Percentiles rank a stretch among this genome's conserved stretches.
Conservation (phyloP, 805 yeast genomes). For the Saccharomyces jurei region DNA sequence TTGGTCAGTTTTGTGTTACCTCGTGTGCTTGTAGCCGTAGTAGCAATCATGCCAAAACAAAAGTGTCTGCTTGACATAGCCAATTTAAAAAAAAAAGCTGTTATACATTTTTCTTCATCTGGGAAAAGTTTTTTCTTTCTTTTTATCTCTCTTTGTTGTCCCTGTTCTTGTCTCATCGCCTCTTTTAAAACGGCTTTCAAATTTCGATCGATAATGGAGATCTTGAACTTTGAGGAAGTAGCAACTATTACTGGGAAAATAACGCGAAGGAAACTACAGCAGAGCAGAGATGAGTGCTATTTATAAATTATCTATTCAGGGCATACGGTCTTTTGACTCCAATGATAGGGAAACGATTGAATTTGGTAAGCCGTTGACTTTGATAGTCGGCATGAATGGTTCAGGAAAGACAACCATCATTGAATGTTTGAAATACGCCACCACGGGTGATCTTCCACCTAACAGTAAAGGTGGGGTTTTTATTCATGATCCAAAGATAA, state of each 20-base stretch:
- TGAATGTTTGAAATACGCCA: slow-evolving; percentile 86
- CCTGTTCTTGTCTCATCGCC: background rate
- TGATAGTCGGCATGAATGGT: slow-evolving; percentile 93
- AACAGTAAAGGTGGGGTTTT: slow-evolving; percentile 94
- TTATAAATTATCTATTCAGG: slow-evolving; percentile 64
- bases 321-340: slow-evolving; percentile 88
- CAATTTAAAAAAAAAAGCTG: background rate
- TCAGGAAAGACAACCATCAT: slow-evolving; percentile 95
- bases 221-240: background rate
- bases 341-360: slow-evolving; percentile 76
- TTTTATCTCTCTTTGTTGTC: background rate
- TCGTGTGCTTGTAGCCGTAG: background rate
- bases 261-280: background rate
- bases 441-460: slow-evolving; percentile 95
- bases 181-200: background rate
- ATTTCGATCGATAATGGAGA: background rate
- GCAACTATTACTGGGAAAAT: background rate
- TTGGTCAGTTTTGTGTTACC: background rate
- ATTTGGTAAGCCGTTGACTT: slow-evolving; percentile 82
- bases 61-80: background rate
- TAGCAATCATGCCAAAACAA: background rate
- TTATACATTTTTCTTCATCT: background rate
- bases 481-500: slow-evolving; percentile 81
- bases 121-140: background rate
- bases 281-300: slow-evolving; percentile 34